Evolutionary conservation across 345 rosid species (phyloP).

Genomic region (Euphorbia pulcherrima): DNA sequence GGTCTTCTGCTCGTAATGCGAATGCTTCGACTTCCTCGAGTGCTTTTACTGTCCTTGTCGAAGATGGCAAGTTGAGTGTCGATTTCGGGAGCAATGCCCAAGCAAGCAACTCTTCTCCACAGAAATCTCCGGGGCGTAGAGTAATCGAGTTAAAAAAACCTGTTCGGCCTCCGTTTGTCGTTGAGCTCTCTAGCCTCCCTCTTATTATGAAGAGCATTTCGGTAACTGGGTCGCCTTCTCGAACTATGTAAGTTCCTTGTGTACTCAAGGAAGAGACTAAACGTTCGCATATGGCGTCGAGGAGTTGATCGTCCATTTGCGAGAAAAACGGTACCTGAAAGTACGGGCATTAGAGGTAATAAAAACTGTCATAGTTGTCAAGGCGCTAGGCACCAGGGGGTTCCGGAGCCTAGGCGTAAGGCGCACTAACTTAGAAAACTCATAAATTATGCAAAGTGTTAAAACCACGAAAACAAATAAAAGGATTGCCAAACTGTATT

Average conservation of each 20-base stretch:
- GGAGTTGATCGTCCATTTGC: constrained; percentile 94
- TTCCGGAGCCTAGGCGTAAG: too few species aligned
- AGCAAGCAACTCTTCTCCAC: constrained; percentile 87
- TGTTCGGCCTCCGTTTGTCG: constrained; percentile 87
- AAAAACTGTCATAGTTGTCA: too few species aligned
- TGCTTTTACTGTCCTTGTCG: constrained; percentile 87
- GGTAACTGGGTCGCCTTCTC: constrained; percentile 87
- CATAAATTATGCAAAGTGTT: too few species aligned
- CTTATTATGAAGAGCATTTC: constrained; percentile 90
- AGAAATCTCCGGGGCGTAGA: constrained; percentile 84
- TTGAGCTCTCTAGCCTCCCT: constrained; percentile 85
- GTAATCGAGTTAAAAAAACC: constrained; percentile 88
- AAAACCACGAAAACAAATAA: too few species aligned
- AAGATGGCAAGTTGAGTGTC: constrained; percentile 66
- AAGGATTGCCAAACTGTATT: too few species aligned
- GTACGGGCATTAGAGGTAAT: constrained; percentile 6
- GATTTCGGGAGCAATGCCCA: constrained; percentile 95
- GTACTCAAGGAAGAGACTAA: constrained; percentile 75
- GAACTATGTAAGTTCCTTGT: constrained; percentile 72
- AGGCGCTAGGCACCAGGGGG: too few species aligned
- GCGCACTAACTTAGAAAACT: too few species aligned
- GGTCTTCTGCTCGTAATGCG: constrained; percentile 83
- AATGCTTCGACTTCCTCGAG: constrained; percentile 90
- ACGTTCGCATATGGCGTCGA: constrained; percentile 93
- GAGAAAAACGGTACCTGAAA: constrained; percentile 83